Base-by-base conservation (phyloP, 2,329 filamentous ascomycete genomes). In the Aspergillus arachidicola region DNA sequence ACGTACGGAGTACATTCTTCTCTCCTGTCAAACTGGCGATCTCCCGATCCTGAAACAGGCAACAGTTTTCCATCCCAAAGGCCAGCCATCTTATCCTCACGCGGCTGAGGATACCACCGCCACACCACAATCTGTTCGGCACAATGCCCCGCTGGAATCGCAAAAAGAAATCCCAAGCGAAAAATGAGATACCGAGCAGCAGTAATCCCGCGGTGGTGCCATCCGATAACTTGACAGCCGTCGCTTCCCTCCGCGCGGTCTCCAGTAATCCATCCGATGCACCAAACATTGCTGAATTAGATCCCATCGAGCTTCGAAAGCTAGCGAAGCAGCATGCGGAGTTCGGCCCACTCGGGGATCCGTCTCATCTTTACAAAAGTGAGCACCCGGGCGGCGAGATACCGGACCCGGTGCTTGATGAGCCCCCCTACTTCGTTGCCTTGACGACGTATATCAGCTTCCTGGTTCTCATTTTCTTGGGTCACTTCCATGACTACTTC, bases 401-500 rank as follows among this genome's bases (percentile, higher is more conserved):
- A 60, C 86, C 88, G 46, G 86, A 92, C 28, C 93, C 93, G 1
- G 82, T 97, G 62, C 90, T 96, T 72, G 94, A 98, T 75, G 93
- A 97, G 75, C 94, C 94, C 41, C 92, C 93, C 10, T 97, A 97
- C 80, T 97, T 92, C 82, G 95, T 91, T 81, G 87, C 97, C 72
- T 85, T 97, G 71, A 97, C 94, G 30, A 98, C 94, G 72, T 97
- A 97, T 82, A 91, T 97, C 80, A 96, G 92, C 81, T 98, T 97
- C 79, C 86, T 98, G 59, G 87, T 97, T 69, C 86, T 98, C 68
- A 97, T 98, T 75, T 87, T 94, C 68, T 92, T 97, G 66, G 94
- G 94, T 58, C 94, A 97, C 75, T 87, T 96, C 61, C 88, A 93
- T 74, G 94, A 98, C 76, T 97, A 96, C 80, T 96, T 97, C 75